Base-by-base conservation (phyloP, 352 stramenopile genomes). In the Pythium biforme region DNA sequence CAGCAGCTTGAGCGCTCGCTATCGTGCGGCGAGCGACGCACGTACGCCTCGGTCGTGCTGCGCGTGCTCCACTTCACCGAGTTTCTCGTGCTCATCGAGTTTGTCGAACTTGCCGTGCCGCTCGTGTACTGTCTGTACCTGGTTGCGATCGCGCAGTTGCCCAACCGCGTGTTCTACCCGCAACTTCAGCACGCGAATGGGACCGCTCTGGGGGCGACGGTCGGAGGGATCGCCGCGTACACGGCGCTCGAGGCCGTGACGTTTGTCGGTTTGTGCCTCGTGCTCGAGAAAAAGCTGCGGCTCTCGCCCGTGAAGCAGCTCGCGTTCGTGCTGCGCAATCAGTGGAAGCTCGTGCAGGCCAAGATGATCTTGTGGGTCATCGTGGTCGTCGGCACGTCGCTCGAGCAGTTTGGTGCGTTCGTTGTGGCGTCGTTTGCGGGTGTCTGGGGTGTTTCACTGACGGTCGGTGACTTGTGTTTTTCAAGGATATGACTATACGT, bases 301-400 rank as follows among this genome's bases (percentile, higher is more conserved):
- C 23, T 83, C 0, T 66, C 55, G 4, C 34, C 66, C 9, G 46
- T 77, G 7, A 55, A 64, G 8, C 69, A 76, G 15, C 57, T 83
- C 3, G 64, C 56, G 17, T 83, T 83, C 20, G 72, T 80, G 12
- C 45, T 83, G 25, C 55, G 73, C 41, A 73, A 57, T 0, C 72
- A 83, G 20, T 61, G 29, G 45, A 27, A 55, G 54, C 49, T 72
- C 14, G 49, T 81, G 11, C 73, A 68, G 46, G 43, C 52, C 52
- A 61, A 58, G 34, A 57, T 68, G 60, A 22, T 68, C 14, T 33
- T 68, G 15, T 68, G 60, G 60, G 60, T 68, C 19, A n/a, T 68
- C 27, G 14, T 58, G 3, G 25, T 53, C 5, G 37, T 68, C 22
- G 17, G 54, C 15, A 47, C 26, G 1, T 53, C 60, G 19, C 60